Conservation (phyloP, 75 land plant genomes). For the Picea glauca region DNA sequence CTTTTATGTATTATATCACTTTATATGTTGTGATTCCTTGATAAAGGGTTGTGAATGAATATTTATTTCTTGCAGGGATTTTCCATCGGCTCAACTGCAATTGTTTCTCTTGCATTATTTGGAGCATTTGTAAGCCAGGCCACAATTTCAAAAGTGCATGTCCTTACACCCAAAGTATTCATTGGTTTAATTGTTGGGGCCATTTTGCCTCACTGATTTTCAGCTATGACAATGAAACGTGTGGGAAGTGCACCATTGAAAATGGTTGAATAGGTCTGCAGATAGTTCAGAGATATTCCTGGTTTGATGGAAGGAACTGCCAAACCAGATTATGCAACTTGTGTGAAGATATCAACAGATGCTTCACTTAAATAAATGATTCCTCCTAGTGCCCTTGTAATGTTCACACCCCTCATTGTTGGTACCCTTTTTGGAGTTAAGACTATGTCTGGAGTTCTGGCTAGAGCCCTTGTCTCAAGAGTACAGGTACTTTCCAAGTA, state of each 20-base stretch:
- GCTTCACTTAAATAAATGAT: constrained; percentile 2
- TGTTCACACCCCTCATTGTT: not conserved
- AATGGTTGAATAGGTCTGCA: not conserved
- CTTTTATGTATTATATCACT: not conserved
- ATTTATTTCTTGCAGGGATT: constrained; percentile 20
- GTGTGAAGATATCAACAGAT: constrained; percentile 2
- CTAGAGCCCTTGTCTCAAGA: constrained; percentile 75
- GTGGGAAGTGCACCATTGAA: not conserved
- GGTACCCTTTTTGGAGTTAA: constrained; percentile 66
- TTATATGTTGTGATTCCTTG: not conserved
- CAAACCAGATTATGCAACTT: constrained; percentile 3
- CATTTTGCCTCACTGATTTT: constrained; percentile 65
- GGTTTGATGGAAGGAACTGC: not conserved
- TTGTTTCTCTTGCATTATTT: constrained; percentile 59
- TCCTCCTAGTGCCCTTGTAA: constrained; percentile 4
- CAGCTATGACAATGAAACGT: constrained; percentile 62
- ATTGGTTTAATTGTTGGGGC: constrained; percentile 57
- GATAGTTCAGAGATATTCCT: not conserved
- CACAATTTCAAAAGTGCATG: constrained; percentile 42
- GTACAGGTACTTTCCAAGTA: constrained; percentile 41
- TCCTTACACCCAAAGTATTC: constrained; percentile 44
- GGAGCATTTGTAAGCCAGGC: constrained; percentile 67
- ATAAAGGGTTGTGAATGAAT: not conserved
- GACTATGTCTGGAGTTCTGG: constrained; percentile 66
- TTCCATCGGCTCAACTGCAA: constrained; percentile 50